Base-by-base conservation (phyloP, 108 stramenopile species). In the Nitzschia sp. region DNA sequence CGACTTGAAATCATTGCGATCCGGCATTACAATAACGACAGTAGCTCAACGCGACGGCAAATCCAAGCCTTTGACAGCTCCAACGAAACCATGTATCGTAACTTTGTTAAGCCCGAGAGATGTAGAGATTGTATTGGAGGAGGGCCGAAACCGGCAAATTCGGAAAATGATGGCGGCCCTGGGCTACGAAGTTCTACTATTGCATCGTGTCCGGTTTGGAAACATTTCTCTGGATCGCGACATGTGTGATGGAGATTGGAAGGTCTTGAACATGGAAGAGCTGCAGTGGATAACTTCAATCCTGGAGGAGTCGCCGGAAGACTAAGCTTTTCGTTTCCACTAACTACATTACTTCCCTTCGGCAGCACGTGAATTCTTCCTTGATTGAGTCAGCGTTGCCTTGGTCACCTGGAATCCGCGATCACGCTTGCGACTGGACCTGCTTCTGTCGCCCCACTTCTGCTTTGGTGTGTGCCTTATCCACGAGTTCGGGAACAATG, bases 131-230 rank as follows among this genome's bases (percentile, higher is more conserved):
- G 85, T 87, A 19, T 35, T 93, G 33, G 74, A 73, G 9, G 94
- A 95, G 66, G 94, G 87, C 17, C 45, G 91, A 34, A 93, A 93
- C 75, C 83, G 89, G 53, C 91, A 93, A 69, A 86, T 93, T 68
- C 86, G 91, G 28, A 90, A 90, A 69, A 93, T 93, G 91, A 78
- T 89, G 79, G 75, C 75, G 47, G 79, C 85, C 11, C 27, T 90
- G 0, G 88, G 86, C 11, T 83, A 81, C 56, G 22, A 21, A 27
- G 90, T 92, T 1, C 46, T 80, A 11, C 60, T 63, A 35, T 76
- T 95, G 66, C 82, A 91, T 66, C 67, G 94, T 23, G 53, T 79
- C 0, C 59, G 68, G 28, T 95, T 95, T 58, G 55, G 53, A 0
- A 71, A 66, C 1, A 74, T 80, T 35, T 44, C 56, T 15, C 59